Evolutionary conservation across 106 monocot genomes (phyloP), one percentile per base, ranked within the genome.

Genomic region (Dioscorea zingiberensis): DNA sequence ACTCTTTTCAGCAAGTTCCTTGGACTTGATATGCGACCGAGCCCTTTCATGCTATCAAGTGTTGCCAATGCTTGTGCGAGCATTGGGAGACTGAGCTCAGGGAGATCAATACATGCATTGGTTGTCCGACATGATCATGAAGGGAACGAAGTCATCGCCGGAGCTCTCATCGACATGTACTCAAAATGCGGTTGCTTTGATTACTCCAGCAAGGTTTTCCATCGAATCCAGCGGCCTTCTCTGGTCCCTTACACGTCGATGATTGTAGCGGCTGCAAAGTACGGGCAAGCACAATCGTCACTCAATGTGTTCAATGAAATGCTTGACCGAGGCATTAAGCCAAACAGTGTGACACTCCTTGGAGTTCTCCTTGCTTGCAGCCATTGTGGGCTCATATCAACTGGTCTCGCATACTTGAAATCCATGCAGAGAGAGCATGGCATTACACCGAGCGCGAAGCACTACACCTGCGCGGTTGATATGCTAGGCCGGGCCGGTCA

Each of bases 401-500:
- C 48, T 3, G 94, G 94, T 17, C 80, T 95, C 1, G 16, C 26
- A 57, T 71, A 69, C 71, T 70, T 95, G 19, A 65, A 71, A 9
- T 71, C 77, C 0, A 95, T 95, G 94, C 54, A 30, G 11, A 58
- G 23, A n/a, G 26, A 58, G 9, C 67, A 87, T 49, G 80, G 78
- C 16, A 57, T 95, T n/a, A 26, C 30, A 16, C 90, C 87, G 7
- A 54, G 22, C 18, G 71, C 55, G 17, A 91, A 78, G 70, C 94
- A 95, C 44, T 91, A 87, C 71, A 88, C 91, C 1, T 91, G 87
- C 54, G 85, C 63, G 3, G 85, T 95, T 10, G 94, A 95, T 66
- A 91, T 95, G 94, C 82, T 95, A 15, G 94, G 85, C 17, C 84
- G 90, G 7, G 87, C 85, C 3, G 94, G 94, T 0, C 82, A 78